Evolutionary conservation across 2,329 filamentous ascomycete species (phyloP), one percentile per base, ranked within the genome.

Genomic region (Zopfia rhizophila): DNA sequence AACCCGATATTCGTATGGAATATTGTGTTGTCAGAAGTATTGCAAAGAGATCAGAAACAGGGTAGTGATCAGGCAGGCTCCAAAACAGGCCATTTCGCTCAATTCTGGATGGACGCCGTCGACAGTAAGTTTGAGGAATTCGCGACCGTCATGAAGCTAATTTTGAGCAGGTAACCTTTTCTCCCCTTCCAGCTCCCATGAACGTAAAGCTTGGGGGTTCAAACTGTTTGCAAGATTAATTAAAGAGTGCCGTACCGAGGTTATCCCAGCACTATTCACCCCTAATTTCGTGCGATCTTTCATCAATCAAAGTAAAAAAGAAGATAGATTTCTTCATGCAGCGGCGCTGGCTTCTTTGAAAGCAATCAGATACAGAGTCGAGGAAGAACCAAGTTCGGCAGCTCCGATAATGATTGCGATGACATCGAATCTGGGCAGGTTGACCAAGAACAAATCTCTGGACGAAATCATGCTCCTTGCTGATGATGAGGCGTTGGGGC

Each of bases 201-300:
- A 92, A 58, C 88, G 95, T 44, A 97, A 97, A 72, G 91, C 90
- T 63, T 91, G 91, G 71, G 94, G 94, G 0, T 93, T 97, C 72
- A 85, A 92, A 61, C 82, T 97, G 2, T 90, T 97, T 62, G 85
- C 88, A 60, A 90, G 88, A 63, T 83, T 91, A 58, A 74, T 97
- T 3, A 75, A 78, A 22, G 77, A 74, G 25, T 75, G 75, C 61
- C 66, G 82, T 69, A 53, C 69, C 52, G 53, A 77, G 66, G 45
- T 81, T 79, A 58, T 82, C 75, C 39, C 79, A 70, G 53, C 78
- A 7, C 77, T 96, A 0, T 96, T 97, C 68, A 91, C 89, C 60
- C 85, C 86, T 51, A 96, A 96, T 60, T 76, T 97, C 16, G 85
- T 95, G 73, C 82, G 85, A 36, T 65, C 64, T 7, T 35, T 69